Base-by-base conservation (phyloP, 202 grass and related monocot genomes). In the Carex sylvatica region DNA sequence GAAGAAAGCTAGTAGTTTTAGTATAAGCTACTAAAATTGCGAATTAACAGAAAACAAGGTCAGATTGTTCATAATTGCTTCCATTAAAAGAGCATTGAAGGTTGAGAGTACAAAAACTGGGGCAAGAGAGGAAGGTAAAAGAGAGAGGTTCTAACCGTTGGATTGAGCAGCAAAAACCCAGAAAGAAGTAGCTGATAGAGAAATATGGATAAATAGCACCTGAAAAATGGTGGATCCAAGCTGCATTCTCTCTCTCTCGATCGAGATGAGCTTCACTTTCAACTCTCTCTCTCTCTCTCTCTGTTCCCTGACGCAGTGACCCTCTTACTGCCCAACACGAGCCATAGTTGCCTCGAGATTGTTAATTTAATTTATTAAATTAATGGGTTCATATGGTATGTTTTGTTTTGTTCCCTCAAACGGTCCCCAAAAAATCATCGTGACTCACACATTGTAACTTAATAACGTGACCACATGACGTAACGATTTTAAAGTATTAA, bases 161-260 rank as follows among this genome's bases (percentile, higher is more conserved):
- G 18, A 69, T 71, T 47, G 78, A 78, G 88, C 87, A 56, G 87
- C 68, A 14, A 81, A 80, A 26, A 62, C 70, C 59, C 84, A 80
- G 30, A 60, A 76, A 64, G 69, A 87, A 70, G 30, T 75, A 74
- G 78, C 22, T 62, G 65, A 20, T 23, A 89, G 58, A 71, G 86
- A 44, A 28, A 85, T 80, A 18, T 89, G 81, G 59, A 94, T 80
- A 13, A 86, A 52, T 51, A 94, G 70, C 40, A 13, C 70, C 28
- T 81, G 87, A 65, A 89, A 42, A 14, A 46, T 28, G 67, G 58
- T 60, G 49, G 87, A 90, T 91, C 87, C 82, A 70, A 77, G 68
- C 85, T 82, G 87, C 89, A 92, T 87, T 83, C 81, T 67, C 33
- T 61, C 63, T 82, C 55, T 62, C 83, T 65, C 59, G 84, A 69